phyloP scores from a whole-genome alignment of 352 stramenopile species.

The Globisporangium camurandrum region DNA sequence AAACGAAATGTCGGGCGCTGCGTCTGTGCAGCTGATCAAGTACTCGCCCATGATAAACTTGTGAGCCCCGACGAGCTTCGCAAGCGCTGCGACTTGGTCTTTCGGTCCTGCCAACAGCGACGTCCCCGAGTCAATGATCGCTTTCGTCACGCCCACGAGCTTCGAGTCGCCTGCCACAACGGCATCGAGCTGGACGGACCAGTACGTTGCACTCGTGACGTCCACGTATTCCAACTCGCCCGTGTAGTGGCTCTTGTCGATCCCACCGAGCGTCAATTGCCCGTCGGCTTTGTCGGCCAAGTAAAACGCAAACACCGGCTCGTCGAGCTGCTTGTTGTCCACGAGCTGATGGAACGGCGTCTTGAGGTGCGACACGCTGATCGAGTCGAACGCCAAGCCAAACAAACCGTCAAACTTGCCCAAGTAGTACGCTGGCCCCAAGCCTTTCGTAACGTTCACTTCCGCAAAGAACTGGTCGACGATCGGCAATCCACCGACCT shows the following conservation, averaged over 20 bases:
- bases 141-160: slow-evolving; percentile 14
- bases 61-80: slow-evolving; percentile 47
- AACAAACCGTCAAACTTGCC: slow-evolving; percentile 93
- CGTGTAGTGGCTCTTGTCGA: slow-evolving; percentile 72
- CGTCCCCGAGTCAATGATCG: slow-evolving; percentile 18
- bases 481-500: slow-evolving; percentile 26
- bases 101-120: slow-evolving; percentile 16
- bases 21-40: slow-evolving; percentile 84
- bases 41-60: slow-evolving; percentile 89
- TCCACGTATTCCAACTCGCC: slow-evolving; percentile 76
- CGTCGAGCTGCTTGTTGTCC: slow-evolving; percentile 54
- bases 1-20: slow-evolving; percentile 86
- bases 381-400: slow-evolving; percentile 82
- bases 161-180: slow-evolving; percentile 22
- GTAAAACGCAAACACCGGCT: slow-evolving; percentile 87
- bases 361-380: slow-evolving; percentile 66
- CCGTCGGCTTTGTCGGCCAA: slow-evolving; percentile 48
- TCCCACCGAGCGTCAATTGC: slow-evolving; percentile 22
- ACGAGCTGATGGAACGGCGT: slow-evolving; percentile 88
- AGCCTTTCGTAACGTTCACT: slow-evolving; percentile 81
- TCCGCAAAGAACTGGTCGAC: slow-evolving; percentile 77
- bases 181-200: slow-evolving; percentile 28
- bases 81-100: slow-evolving; percentile 11
- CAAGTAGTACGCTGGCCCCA: slow-evolving; percentile 84
- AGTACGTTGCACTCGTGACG: slow-evolving; percentile 17